phyloP scores from a whole-genome alignment of 2,329 filamentous ascomycete species.

The Fusarium nurragi region DNA sequence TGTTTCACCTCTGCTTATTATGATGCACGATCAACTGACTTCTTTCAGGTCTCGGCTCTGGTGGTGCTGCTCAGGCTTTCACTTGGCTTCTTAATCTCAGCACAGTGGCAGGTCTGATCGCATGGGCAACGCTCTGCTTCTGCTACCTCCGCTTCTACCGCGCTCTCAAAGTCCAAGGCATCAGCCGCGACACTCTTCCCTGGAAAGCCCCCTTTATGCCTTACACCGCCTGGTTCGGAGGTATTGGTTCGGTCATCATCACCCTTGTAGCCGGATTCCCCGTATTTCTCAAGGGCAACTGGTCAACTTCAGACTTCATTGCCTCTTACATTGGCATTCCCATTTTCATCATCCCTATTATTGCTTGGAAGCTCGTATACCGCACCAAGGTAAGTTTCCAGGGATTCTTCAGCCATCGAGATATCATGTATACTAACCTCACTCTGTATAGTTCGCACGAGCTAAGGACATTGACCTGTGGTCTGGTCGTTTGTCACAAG shows the following conservation, averaged over 20 bases:
- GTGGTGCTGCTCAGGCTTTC: slow-evolving; percentile 71
- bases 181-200: slow-evolving; percentile 62
- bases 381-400: slow-evolving; percentile 26
- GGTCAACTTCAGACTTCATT: slow-evolving; percentile 71
- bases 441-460: slow-evolving; percentile 44
- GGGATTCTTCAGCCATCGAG: too few relatives aligned
- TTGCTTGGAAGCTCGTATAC: slow-evolving; percentile 64
- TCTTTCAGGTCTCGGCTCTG: slow-evolving; percentile 29
- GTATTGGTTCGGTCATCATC: slow-evolving; percentile 68
- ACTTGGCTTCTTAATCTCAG: slow-evolving; percentile 77
- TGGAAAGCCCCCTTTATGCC: slow-evolving; percentile 65
- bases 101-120: slow-evolving; percentile 68
- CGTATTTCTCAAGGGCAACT: slow-evolving; percentile 74
- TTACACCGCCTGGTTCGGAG: slow-evolving; percentile 70
- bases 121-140: slow-evolving; percentile 67
- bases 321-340: slow-evolving; percentile 71
- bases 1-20: slow-evolving; percentile 46
- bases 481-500: slow-evolving; percentile 31
- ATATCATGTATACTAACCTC: not conserved
- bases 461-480: slow-evolving; percentile 62
- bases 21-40: not conserved
- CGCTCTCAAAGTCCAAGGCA: slow-evolving; percentile 59
- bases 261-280: slow-evolving; percentile 79
- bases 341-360: slow-evolving; percentile 68
- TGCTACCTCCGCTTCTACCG: slow-evolving; percentile 67